Evolutionary conservation across 352 stramenopile genomes (phyloP), one percentile per base, ranked within the genome.

Genomic region (Globisporangium alternatum): DNA sequence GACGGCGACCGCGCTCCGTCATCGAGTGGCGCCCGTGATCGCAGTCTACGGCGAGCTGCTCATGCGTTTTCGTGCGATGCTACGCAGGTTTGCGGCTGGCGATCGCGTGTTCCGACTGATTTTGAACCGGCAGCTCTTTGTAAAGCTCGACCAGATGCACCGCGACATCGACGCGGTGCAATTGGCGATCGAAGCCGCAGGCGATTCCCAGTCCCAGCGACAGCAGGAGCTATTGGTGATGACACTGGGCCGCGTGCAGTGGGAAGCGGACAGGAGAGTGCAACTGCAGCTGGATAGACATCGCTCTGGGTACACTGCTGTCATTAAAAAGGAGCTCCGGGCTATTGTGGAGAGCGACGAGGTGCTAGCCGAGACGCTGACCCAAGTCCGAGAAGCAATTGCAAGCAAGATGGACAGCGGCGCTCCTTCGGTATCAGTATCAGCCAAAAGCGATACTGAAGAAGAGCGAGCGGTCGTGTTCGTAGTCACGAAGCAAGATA

Each of bases 101-200:
- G 60, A 65, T 10, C 28, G 33, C 31, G 6, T 52, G 5, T 59
- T 65, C 37, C 60, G 60, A 0, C 19, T 65, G 47, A 52, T 65
- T 4, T 17, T 65, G 35, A 65, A 33, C 13, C 48, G 48, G 22
- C 60, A 65, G 60, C 31, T 65, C 21, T 47, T 52, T 21, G 60
- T 65, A 35, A 58, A 58, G 25, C 25, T 65, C 8, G 47, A 59
- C 19, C 60, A 56, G 8, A 5, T 59, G 22, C 48, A 54, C 15
- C 25, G 39, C 8, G 60, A 25, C 13, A 33, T 65, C n/a, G 37
- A 44, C 25, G 49, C n/a, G 17, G 12, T 59, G 15, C 35, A 35
- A 12, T 12, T 30, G 30, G 25, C 39, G 3, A 43, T 43, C 17
- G 30, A 19, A 12, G 25, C 48, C 12, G 13, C 30, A 5, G 13